phyloP scores from a whole-genome alignment of 768 basidiomycete genomes.

The Pholiota conissans region DNA sequence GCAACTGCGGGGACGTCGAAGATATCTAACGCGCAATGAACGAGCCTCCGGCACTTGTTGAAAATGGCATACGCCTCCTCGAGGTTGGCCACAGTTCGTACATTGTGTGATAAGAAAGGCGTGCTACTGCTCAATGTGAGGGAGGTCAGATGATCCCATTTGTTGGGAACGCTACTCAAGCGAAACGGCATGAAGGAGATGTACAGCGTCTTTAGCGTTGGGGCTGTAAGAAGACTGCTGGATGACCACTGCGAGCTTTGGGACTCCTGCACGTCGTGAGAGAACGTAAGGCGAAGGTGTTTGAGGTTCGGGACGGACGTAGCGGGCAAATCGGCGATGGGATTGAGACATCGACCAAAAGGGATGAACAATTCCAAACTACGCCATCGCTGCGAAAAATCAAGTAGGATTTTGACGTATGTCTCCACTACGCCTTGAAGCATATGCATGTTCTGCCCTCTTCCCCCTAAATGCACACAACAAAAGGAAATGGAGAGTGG shows the following conservation, averaged over 20 bases:
- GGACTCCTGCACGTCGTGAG: neutral
- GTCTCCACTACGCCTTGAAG: too few species aligned
- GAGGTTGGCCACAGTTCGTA: neutral
- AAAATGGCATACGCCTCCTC: constrained; percentile 11
- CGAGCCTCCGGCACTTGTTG: constrained; percentile 3
- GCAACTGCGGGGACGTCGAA: constrained; percentile 1
- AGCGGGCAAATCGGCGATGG: neutral
- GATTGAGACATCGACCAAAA: neutral
- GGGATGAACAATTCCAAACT: constrained; percentile 11
- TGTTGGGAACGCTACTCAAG: neutral
- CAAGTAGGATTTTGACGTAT: constrained; percentile 13
- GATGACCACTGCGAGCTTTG: constrained; percentile 2
- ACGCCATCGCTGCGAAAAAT: constrained; percentile 11
- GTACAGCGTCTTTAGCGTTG: constrained; percentile 1
- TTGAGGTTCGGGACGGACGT: constrained; percentile 8
- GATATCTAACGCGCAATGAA: constrained; percentile 11
- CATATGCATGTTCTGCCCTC: too few species aligned
- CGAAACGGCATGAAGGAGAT: constrained; percentile 11
- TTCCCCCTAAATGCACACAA: neutral
- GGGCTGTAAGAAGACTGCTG: constrained; percentile 7
- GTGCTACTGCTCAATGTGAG: constrained; percentile 5
- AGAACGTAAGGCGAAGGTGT: constrained; percentile 13
- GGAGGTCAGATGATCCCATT: constrained; percentile 8
- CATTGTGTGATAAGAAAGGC: neutral
- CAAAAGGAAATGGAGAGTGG: constrained; percentile 10